These are phyloP conservation scores for Fraxinus anomala DNA, from an alignment of 257 asterid genomes.

Conservation along the genomic window DNA sequence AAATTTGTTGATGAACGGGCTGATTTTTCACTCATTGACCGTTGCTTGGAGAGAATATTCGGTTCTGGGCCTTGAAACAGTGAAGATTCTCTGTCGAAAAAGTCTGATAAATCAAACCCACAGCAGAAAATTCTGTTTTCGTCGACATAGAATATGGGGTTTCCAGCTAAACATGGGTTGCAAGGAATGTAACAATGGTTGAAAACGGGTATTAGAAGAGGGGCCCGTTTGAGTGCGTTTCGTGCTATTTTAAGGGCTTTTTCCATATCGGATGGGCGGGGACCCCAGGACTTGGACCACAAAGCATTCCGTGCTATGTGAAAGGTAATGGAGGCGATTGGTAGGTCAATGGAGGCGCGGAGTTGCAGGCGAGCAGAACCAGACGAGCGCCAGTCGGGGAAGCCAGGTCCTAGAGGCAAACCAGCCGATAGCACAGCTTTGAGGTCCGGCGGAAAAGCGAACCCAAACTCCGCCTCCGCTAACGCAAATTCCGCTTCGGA, in stretches of 20 bases:
- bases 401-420: conserved; percentile 77
- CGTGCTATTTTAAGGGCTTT: conserved; percentile 75
- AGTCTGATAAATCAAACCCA: conserved; percentile 80
- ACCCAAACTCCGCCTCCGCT: conserved; percentile 92
- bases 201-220: conserved; percentile 80
- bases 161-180: conserved; percentile 79
- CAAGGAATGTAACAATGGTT: conserved; percentile 91
- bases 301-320: conserved; percentile 76
- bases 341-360: conserved; percentile 78
- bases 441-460: conserved; percentile 86
- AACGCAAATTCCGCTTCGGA: conserved; percentile 77
- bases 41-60: conserved; percentile 40
- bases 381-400: conserved; percentile 88
- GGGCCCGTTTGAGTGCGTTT: conserved; percentile 76
- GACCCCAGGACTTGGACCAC: conserved; percentile 96
- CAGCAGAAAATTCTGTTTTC: conserved; percentile 82
- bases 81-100: conserved; percentile 77
- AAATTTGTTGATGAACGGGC: no score
- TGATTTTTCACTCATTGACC: conserved; percentile 16
- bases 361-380: conserved; percentile 76
- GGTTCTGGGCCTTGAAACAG: conserved; percentile 42
- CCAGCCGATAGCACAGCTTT: conserved; percentile 87
- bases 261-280: conserved; percentile 66
- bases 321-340: conserved; percentile 78
- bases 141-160: conserved; percentile 86